These are phyloP conservation scores for Capronia americana DNA, from an alignment of 2,329 filamentous ascomycete genomes.

Conservation along the genomic window DNA sequence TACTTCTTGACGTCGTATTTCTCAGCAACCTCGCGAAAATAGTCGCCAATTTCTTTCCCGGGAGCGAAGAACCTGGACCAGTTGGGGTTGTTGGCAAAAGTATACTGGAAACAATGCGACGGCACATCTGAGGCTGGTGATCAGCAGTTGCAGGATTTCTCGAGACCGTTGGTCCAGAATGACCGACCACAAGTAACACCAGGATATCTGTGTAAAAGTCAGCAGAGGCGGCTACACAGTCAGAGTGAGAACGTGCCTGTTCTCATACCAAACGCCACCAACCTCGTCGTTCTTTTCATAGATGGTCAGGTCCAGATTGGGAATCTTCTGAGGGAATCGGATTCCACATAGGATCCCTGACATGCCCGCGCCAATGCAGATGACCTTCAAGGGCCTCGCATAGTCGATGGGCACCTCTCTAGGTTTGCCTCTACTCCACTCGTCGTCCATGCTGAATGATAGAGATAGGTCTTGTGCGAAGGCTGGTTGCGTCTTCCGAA, in stretches of 20 bases:
- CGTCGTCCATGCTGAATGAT: not conserved
- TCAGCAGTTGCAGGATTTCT: no score
- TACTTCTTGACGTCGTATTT: conserved; percentile 36
- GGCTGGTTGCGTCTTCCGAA: not conserved
- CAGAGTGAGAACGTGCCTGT: not conserved
- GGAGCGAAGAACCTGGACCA: conserved; percentile 1
- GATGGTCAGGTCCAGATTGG: conserved; percentile 7
- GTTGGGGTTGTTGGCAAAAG: conserved; percentile 3
- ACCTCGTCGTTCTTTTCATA: conserved; percentile 9
- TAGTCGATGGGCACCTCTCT: not conserved
- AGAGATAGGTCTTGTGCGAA: not conserved
- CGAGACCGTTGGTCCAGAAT: no score
- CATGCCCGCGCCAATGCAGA: conserved; percentile 6
- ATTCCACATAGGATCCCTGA: not conserved
- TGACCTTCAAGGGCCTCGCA: conserved; percentile 5
- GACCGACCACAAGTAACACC: not conserved
- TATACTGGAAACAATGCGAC: not conserved
- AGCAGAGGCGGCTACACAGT: not conserved
- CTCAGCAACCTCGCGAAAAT: conserved; percentile 22
- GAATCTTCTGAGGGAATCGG: conserved; percentile 5
- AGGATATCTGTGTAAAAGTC: not conserved
- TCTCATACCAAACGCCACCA: conserved; percentile 6
- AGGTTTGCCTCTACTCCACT: not conserved
- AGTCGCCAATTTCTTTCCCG: conserved; percentile 30
- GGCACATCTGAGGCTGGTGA: not conserved